Base-by-base conservation (phyloP, 495 filamentous ascomycete genomes). In the Sabuloglossum arenarium region DNA sequence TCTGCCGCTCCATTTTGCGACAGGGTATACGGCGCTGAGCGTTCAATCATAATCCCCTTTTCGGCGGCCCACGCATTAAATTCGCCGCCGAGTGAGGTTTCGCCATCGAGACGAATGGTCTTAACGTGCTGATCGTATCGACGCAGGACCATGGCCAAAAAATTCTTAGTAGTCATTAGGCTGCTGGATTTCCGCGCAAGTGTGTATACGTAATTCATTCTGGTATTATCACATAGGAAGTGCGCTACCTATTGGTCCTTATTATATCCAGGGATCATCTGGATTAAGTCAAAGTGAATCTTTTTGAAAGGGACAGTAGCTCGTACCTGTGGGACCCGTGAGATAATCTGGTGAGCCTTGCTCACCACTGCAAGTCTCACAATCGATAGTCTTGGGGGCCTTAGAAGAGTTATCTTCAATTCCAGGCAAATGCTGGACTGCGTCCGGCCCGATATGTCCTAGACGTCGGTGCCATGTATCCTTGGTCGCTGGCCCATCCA, bases 261-360 rank as follows among this genome's bases (percentile, higher is more conserved):
- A 46, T 61, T 61, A 52, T 31, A 60, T 10, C 12, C 25, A n/a
- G 31, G 11, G 14, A 11, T 52, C 14, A 61, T 31, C 23, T 61
- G 54, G 21, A 61, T 61, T 1, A 61, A 32, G 46, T 61, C 54
- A 12, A 61, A 29, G 45, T 43, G 43, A 50, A 61, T 27, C 23
- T 39, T 37, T 12, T 57, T 23, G 47, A 61, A 60, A 51, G 60
- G 29, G 6, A 8, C 12, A 24, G 19, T 57, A 8, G 24, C 4
- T 56, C 56, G 12, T 11, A 16, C 12, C 54, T 16, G 19, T 46
- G 14, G 56, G 6, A 6, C 8, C 14, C 56, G 24, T 25, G 56
- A 57, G 27, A 57, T 51, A 3, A 55, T 54, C 45, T 57, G 47
- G 8, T 57, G 14, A 24, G 56, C 56, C 51, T 57, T 53, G 16